Conservation (phyloP, 805 yeast species). For the Brettanomyces nanus region DNA sequence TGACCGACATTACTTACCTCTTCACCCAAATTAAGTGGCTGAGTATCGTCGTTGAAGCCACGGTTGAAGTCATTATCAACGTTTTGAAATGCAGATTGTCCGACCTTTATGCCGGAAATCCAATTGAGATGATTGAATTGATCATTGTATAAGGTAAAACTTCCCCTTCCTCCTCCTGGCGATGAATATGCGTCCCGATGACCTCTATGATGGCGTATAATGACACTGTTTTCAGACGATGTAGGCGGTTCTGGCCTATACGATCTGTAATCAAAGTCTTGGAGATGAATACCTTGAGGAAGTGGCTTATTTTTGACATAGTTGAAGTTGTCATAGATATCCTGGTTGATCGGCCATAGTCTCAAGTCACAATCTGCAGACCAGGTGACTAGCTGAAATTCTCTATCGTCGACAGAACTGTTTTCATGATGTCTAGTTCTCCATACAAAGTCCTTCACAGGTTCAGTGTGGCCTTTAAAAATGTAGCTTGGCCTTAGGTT, state of each 20-base stretch:
- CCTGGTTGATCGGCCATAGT: conserved; percentile 63
- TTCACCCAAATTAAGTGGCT: conserved; percentile 70
- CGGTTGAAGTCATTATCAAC: conserved; percentile 28
- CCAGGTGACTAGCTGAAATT: conserved; percentile 92
- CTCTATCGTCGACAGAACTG: conserved; percentile 53
- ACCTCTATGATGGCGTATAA: conserved; percentile 11
- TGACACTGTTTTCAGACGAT: conserved; percentile 15
- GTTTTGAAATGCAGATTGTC: conserved; percentile 35
- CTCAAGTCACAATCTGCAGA: conserved; percentile 79
- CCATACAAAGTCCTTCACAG: conserved; percentile 87
- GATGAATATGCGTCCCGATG: conserved; percentile 7
- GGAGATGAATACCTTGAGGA: conserved; percentile 24
- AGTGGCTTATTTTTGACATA: conserved; percentile 30
- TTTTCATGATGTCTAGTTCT: conserved; percentile 43
- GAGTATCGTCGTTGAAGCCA: conserved; percentile 25
- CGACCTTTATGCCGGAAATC: conserved; percentile 88
- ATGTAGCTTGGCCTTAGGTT: conserved; percentile 44
- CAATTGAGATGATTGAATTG: conserved; percentile 68
- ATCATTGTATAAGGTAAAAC: conserved; percentile 29
- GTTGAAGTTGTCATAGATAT: conserved; percentile 37
- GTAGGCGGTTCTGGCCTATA: conserved; percentile 44
- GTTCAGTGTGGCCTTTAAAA: conserved; percentile 77
- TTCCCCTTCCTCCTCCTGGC: conserved; percentile 16
- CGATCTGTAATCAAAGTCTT: conserved; percentile 31
- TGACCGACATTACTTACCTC: conserved; percentile 86